Percentiles rank a stretch among this genome's conserved stretches.
Conservation (phyloP, 2,329 filamentous ascomycete species). For the Coniochaeta prunicola region DNA sequence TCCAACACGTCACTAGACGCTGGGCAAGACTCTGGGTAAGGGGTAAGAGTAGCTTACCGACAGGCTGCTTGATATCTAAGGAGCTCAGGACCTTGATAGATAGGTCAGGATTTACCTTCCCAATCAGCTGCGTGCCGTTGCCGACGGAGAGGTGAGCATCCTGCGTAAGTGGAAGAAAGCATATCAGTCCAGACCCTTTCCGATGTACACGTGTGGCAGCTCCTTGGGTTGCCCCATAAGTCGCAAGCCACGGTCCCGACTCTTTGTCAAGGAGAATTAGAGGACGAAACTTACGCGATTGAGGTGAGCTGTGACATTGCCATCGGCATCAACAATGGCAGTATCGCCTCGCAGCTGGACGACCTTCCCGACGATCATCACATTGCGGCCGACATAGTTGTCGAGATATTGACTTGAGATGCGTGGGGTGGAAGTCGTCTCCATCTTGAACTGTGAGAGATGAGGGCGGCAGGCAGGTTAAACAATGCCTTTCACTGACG, state of each 20-base stretch:
- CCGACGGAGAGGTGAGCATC: constrained; percentile 63
- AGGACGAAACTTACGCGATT: constrained; percentile 51
- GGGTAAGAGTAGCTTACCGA: constrained; percentile 47
- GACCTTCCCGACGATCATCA: constrained; percentile 83
- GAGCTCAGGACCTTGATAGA: constrained; percentile 63
- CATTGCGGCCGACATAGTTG: constrained; percentile 64
- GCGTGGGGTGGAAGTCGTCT: constrained; percentile 68
- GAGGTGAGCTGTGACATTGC: constrained; percentile 65
- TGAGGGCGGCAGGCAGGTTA: no score
- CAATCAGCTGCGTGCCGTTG: constrained; percentile 69
- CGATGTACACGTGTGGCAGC: not conserved
- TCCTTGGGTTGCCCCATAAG: not conserved
- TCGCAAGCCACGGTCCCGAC: constrained; percentile 1
- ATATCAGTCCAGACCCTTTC: not conserved
- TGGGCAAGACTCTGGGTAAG: constrained; percentile 1
- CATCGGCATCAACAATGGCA: constrained; percentile 74
- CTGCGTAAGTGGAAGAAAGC: constrained; percentile 30
- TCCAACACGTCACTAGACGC: not conserved
- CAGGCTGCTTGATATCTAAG: constrained; percentile 53
- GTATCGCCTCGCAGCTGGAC: constrained; percentile 72
- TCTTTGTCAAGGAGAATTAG: not conserved
- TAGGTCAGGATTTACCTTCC: constrained; percentile 70
- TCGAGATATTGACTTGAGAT: constrained; percentile 75
- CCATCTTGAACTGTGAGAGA: constrained; percentile 40
- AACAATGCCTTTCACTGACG: no score